Conservation (phyloP, 2,329 filamentous ascomycete genomes). For the Diaporthe nobilis region DNA sequence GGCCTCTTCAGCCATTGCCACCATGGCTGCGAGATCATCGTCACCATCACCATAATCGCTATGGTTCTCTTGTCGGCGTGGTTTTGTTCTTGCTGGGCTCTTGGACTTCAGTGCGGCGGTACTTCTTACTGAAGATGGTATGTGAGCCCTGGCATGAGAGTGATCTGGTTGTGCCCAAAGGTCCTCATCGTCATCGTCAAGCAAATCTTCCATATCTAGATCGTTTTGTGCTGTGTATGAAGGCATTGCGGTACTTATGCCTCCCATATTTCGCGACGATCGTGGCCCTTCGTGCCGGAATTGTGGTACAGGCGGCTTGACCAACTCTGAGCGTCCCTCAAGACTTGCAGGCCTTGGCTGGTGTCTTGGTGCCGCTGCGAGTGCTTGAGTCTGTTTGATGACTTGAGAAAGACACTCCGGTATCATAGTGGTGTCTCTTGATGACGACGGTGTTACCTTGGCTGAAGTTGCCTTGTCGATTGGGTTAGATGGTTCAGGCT, state of each 20-base stretch:
- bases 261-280: conserved; percentile 7
- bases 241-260: conserved; percentile 13
- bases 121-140: conserved; percentile 10
- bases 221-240: conserved; percentile 14
- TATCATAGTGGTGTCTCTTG: conserved; percentile 51
- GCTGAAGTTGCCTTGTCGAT: conserved; percentile 60
- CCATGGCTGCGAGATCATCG: conserved; percentile 63
- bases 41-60: conserved; percentile 54
- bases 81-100: conserved; percentile 42
- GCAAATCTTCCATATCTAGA: conserved; percentile 42
- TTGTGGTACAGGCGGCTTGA: conserved; percentile 35
- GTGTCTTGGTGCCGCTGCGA: conserved; percentile 31
- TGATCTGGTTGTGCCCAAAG: conserved; percentile 35
- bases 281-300: conserved; percentile 42
- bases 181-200: conserved; percentile 45
- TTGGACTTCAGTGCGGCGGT: conserved; percentile 41
- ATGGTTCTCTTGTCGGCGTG: conserved; percentile 45
- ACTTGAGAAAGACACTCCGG: conserved; percentile 60
- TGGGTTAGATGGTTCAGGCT: conserved; percentile 47
- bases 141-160: conserved; percentile 16
- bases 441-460: conserved; percentile 48
- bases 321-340: conserved; percentile 36
- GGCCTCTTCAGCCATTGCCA: conserved; percentile 66
- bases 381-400: conserved; percentile 66
- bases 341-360: conserved; percentile 35